Conservation (phyloP, 768 basidiomycete genomes). For the Amanita subjunquillea region DNA sequence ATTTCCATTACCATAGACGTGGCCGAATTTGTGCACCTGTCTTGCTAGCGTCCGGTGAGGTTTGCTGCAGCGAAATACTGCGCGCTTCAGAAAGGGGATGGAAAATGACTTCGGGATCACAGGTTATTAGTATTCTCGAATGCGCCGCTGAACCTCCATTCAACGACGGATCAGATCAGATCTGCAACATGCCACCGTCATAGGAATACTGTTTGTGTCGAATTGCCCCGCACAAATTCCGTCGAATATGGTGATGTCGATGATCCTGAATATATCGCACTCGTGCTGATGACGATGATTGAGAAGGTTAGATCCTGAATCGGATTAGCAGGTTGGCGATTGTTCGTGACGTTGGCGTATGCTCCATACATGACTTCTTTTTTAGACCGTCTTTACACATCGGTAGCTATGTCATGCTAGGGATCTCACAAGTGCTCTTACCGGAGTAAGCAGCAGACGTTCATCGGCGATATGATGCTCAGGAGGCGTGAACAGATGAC, state of each 20-base stretch:
- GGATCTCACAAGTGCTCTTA: constrained; percentile 54
- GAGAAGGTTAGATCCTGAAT: constrained; percentile 35
- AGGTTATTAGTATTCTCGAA: constrained; percentile 18
- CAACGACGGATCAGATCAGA: constrained; percentile 13
- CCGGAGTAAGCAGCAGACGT: constrained; percentile 33
- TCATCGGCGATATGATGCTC: neutral
- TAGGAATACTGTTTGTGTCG: constrained; percentile 45
- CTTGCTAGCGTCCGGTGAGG: neutral
- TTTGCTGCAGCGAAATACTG: constrained; percentile 31
- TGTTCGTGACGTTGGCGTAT: neutral
- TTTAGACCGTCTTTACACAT: constrained; percentile 54
- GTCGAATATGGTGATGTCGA: constrained; percentile 45
- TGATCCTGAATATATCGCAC: neutral
- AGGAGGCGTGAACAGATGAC: constrained; percentile 29
- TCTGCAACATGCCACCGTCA: constrained; percentile 39
- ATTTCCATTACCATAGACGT: constrained; percentile 62
- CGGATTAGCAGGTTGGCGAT: constrained; percentile 35
- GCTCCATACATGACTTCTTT: neutral
- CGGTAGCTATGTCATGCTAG: constrained; percentile 40
- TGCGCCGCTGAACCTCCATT: constrained; percentile 8
- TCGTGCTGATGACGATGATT: neutral
- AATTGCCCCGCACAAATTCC: constrained; percentile 60
- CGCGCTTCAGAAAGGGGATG: constrained; percentile 35
- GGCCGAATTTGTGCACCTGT: neutral
- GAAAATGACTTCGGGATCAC: constrained; percentile 36